phyloP scores from a whole-genome alignment of 2,329 filamentous ascomycete species.

The Hypomyces rosellus region DNA sequence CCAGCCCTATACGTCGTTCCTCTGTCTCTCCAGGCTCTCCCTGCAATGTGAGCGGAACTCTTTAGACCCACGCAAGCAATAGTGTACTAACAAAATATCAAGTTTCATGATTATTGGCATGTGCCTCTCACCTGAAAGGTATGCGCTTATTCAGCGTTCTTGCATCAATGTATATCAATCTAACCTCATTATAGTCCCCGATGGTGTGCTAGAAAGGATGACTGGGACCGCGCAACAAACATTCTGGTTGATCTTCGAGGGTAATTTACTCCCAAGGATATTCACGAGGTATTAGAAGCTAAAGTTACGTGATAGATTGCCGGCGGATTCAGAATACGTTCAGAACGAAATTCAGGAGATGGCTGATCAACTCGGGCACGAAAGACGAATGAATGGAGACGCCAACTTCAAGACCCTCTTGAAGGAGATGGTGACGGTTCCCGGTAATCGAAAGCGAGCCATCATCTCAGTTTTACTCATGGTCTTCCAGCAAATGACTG shows the following conservation, averaged over 20 bases:
- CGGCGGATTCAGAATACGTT: constrained; percentile 47
- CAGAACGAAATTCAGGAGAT: constrained; percentile 56
- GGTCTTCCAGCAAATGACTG: constrained; percentile 70
- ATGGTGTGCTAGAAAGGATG: constrained; percentile 61
- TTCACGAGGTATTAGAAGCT: neutral
- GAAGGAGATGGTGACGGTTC: constrained; percentile 57
- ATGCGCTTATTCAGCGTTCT: neutral
- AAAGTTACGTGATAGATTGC: constrained; percentile 33
- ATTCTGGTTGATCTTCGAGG: constrained; percentile 48
- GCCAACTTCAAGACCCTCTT: constrained; percentile 50
- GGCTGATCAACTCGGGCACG: constrained; percentile 53
- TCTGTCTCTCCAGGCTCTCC: constrained; percentile 57
- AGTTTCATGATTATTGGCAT: constrained; percentile 53
- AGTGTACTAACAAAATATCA: constrained; percentile 1
- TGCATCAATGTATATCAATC: neutral
- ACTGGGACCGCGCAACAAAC: constrained; percentile 56
- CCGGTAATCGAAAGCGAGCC: constrained; percentile 57
- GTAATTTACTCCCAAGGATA: constrained; percentile 17
- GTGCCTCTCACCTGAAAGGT: constrained; percentile 49
- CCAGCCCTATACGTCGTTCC: constrained; percentile 54
- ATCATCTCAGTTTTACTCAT: constrained; percentile 54
- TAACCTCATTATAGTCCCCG: constrained; percentile 46
- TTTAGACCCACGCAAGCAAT: neutral
- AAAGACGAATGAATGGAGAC: constrained; percentile 50
- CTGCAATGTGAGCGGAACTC: constrained; percentile 40